phyloP scores from a whole-genome alignment of 495 filamentous ascomycete species.

The Parmelia sp. region DNA sequence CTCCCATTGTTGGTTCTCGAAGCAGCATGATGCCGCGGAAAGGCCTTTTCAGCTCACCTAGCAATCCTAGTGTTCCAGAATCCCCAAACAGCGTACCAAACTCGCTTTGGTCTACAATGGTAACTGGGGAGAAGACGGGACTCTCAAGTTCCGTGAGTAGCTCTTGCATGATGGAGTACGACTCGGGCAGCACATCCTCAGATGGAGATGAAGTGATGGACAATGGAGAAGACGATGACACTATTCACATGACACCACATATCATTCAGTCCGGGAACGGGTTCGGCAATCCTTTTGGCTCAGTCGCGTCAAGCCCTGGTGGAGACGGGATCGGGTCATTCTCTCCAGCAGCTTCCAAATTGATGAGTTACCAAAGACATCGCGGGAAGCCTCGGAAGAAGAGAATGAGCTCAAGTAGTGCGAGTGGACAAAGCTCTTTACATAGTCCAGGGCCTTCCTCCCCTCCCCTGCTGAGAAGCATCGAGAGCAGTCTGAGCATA shows the following conservation, averaged over 20 bases:
- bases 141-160: conserved; percentile 84
- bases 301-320: conserved; percentile 43
- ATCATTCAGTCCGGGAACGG: conserved; percentile 46
- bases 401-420: conserved; percentile 59
- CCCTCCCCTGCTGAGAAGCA: conserved; percentile 57
- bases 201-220: conserved; percentile 76
- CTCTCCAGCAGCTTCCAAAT: conserved; percentile 62
- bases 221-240: conserved; percentile 66
- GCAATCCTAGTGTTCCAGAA: conserved; percentile 37
- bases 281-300: conserved; percentile 42
- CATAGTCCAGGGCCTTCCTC: conserved; percentile 58
- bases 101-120: conserved; percentile 41
- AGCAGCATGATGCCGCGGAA: conserved; percentile 72
- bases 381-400: conserved; percentile 50
- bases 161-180: conserved; percentile 70
- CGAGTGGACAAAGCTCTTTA: conserved; percentile 63
- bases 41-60: conserved; percentile 32
- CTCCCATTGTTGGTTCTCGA: conserved; percentile 73
- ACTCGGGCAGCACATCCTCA: conserved; percentile 67
- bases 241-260: conserved; percentile 64
- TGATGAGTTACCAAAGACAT: conserved; percentile 70
- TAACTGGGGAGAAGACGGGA: conserved; percentile 57
- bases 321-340: conserved; percentile 54
- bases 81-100: conserved; percentile 39
- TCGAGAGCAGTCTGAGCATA: conserved; percentile 42